Evolutionary conservation across 139 green algal genomes (phyloP), one percentile per base, ranked within the genome.

Genomic region (Chlamydomonas schloesseri): DNA sequence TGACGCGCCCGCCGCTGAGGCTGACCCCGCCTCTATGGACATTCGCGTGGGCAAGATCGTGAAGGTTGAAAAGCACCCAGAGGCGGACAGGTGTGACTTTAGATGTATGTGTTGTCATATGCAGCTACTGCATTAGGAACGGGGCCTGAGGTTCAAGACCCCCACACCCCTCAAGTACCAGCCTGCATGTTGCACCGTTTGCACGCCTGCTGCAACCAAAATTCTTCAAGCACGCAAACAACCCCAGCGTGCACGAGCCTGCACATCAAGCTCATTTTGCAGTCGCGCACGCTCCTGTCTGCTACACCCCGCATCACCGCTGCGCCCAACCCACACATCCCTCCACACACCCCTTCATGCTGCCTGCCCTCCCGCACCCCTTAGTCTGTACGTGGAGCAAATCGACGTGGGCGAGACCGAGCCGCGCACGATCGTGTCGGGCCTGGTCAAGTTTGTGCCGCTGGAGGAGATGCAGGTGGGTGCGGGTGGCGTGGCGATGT

Each of bases 341-440:
- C 62, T 14, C 62, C 24, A 69, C 62, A 50, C 5, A 50, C 6
- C 42, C 42, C 6, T 13, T 50, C 42, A 50, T 13, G 6, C 42
- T 50, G 42, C 6, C 42, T 50, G 42, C 42, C 8, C 60, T 21
- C 55, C 55, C 10, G 55, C 55, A 2, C 62, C 62, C 29, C 2
- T 8, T 2, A 36, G 34, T 71, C 65, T 93, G 53, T 93, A 91
- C 62, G 88, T 93, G 53, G 90, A 93, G 71, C 36, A 89, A 57
- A 89, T 93, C 23, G 95, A 98, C 60, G 89, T 97, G n/a, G 95
- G 95, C 26, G 96, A 98, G 79, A 57, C 92, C 36, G 94, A 96
- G 84, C 94, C 93, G 17, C 79, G 96, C 17, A 97, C 95, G 28
- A 98, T 98, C 62, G 93, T 95, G 36, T 94, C 87, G 24, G 96